Base-by-base conservation (phyloP, 2,329 filamentous ascomycete species). In the Cordyceps pruinosa region DNA sequence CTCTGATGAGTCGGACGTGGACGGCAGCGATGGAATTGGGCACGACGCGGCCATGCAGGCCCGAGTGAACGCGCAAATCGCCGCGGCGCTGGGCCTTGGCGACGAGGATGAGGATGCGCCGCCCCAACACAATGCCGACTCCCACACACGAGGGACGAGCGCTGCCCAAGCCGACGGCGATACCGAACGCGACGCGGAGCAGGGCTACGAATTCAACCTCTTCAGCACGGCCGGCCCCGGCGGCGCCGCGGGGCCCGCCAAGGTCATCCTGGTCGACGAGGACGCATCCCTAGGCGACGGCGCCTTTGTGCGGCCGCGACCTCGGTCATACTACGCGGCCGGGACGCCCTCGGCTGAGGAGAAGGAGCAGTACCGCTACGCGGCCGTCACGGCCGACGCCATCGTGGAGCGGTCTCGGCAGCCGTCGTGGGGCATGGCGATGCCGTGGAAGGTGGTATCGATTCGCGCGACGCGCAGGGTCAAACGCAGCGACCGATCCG, bases 381-480 rank as follows among this genome's bases (percentile, higher is more conserved):
- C 75, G 3, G 80, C 83, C 3, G 69, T 86, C 12, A 77, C 68
- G 30, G 78, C 76, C 6, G 77, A 80, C n/a, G 75, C 81, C 15
- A 67, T 87, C 15, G 52, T 80, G 2, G 64, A 64, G 23, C 69
- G 73, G 59, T 75, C 76, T n/a, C 65, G 63, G 46, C 69, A 66
- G 62, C 71, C 76, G 55, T 73, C 73, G 7, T 85, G 82, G 82
- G 83, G 83, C 0, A 67, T 82, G 42, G 82, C 85, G 66, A 73
- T 81, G 62, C 82, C 83, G 2, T 86, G 84, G 84, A 76, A 76
- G 57, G 81, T 85, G 15, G 75, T 70, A 4, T 72, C 69, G 30
- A 70, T 83, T 32, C 68, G 63, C 1, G 64, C 73, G n/a, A 68
- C 64, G n/a, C 67, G 66, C 17, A 70, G 68, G 54, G 62, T 59